Base-by-base conservation (phyloP, 1,139 yeast species). In the Suhomyces bolitotheri region DNA sequence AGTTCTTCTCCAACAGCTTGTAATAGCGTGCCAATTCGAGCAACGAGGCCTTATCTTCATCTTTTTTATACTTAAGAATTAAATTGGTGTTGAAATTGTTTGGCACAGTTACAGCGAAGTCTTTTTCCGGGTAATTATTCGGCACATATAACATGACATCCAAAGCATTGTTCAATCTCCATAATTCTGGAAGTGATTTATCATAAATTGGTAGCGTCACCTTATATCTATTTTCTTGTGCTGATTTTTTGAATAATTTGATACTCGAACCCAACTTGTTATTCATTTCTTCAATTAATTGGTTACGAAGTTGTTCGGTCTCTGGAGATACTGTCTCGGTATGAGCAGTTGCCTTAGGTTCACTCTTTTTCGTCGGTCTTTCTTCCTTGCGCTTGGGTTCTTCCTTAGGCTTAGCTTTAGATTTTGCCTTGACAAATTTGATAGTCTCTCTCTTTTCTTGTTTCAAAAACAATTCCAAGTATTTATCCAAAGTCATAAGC, bases 401-500 rank as follows among this genome's bases (percentile, higher is more conserved):
- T 31, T 12, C 14, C 5, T 16, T 13, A 26, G 19, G 16, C 23
- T 25, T 20, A 3, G 30, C 30, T 29, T 35, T 36, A 10, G 44
- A 46, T 10, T 27, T 36, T 8, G 46, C 44, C 36, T 53, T 62
- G 9, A 64, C 60, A 43, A 79, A 63, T 46, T 75, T 78, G 42
- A 80, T 57, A 1, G 69, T 57, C 16, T 76, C 78, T 33, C 73
- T 69, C 51, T 80, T 80, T 45, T 80, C 82, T 57, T 71, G 72
- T 38, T 72, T 71, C 45, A 82, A 60, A 46, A 80, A 80, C 29
- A 53, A 49, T 47, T 82, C 89, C 36, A 84, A 62, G 37, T 78
- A 68, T 41, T 63, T 66, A 50, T 82, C 87, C 31, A 84, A 62
- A 3, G 81, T 76, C 37, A 64, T 53, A 1, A 83, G 44, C 61